phyloP scores from a whole-genome alignment of 345 rosid species.

The Aethionema arabicum region DNA sequence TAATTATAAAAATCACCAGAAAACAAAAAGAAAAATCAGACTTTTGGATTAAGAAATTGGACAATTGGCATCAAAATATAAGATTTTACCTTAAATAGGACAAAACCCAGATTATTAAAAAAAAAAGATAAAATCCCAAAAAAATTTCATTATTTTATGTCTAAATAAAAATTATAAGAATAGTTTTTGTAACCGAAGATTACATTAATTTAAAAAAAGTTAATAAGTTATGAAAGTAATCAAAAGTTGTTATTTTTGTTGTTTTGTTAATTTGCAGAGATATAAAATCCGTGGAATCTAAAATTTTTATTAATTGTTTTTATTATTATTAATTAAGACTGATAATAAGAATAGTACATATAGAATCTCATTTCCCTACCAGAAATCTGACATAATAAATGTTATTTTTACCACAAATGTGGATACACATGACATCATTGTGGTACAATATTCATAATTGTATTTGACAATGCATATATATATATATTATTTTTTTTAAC shows the following conservation, averaged over 20 bases:
- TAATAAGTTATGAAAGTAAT: too few relatives aligned
- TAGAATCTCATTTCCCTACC: neutral
- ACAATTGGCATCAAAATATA: conserved; percentile 29
- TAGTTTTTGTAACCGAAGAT: too few relatives aligned
- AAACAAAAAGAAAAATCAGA: neutral
- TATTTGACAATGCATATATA: neutral
- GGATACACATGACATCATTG: conserved; percentile 17
- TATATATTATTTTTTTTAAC: too few relatives aligned
- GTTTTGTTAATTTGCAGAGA: too few relatives aligned
- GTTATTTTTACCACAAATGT: conserved; percentile 11
- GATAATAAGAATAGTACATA: neutral
- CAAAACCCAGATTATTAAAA: conserved; percentile 18
- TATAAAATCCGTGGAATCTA: too few relatives aligned
- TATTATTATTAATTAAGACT: neutral
- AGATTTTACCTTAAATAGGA: conserved; percentile 24
- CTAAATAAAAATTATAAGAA: neutral
- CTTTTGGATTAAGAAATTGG: conserved; percentile 2
- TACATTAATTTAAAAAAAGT: too few relatives aligned
- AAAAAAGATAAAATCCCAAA: neutral
- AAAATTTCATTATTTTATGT: conserved; percentile 28
- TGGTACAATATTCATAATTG: conserved; percentile 1
- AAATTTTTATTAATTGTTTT: too few relatives aligned
- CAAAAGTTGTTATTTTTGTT: too few relatives aligned
- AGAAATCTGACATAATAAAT: neutral
- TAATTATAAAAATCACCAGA: conserved; percentile 1